Evolutionary conservation across 495 filamentous ascomycete species (phyloP).

Genomic region (Amniculicola lignicola): DNA sequence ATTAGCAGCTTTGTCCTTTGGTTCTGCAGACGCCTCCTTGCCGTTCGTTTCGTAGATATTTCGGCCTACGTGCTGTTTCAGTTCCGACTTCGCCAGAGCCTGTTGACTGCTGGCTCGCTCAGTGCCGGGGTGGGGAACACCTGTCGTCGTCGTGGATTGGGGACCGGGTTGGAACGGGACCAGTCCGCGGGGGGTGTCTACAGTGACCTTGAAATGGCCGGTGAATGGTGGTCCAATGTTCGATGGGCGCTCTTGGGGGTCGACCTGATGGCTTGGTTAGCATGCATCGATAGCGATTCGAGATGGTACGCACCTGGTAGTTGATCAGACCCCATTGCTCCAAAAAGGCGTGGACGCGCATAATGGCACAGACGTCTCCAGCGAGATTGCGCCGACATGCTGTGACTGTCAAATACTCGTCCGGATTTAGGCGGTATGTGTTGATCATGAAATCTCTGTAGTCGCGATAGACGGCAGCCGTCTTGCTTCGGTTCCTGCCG

Average conservation of each 20-base stretch:
- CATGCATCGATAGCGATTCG: neutral
- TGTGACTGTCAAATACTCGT: constrained; percentile 95
- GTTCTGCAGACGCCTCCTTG: constrained; percentile 63
- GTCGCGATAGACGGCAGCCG: constrained; percentile 94
- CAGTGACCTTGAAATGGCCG: constrained; percentile 91
- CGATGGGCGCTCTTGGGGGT: constrained; percentile 89
- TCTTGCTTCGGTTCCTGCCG: constrained; percentile 95
- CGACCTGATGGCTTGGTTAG: constrained; percentile 60
- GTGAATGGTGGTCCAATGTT: constrained; percentile 96
- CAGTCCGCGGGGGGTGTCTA: constrained; percentile 90
- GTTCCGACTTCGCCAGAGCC: constrained; percentile 70
- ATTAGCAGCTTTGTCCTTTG: constrained; percentile 61
- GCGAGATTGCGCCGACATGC: constrained; percentile 95
- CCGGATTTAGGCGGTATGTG: constrained; percentile 90
- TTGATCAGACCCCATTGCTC: constrained; percentile 99
- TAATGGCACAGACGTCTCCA: constrained; percentile 97
- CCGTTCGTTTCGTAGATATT: constrained; percentile 94
- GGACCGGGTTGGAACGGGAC: constrained; percentile 91
- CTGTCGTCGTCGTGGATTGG: constrained; percentile 66
- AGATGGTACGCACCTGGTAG: constrained; percentile 70
- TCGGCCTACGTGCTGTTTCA: constrained; percentile 85
- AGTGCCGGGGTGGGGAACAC: constrained; percentile 66
- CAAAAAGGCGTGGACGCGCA: constrained; percentile 97
- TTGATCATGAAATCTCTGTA: constrained; percentile 99
- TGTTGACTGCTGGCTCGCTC: constrained; percentile 69